Percentiles rank a stretch among this genome's conserved stretches.
phyloP scores from a whole-genome alignment of 768 basidiomycete genomes.

The Hebeloma cylindrosporum region DNA sequence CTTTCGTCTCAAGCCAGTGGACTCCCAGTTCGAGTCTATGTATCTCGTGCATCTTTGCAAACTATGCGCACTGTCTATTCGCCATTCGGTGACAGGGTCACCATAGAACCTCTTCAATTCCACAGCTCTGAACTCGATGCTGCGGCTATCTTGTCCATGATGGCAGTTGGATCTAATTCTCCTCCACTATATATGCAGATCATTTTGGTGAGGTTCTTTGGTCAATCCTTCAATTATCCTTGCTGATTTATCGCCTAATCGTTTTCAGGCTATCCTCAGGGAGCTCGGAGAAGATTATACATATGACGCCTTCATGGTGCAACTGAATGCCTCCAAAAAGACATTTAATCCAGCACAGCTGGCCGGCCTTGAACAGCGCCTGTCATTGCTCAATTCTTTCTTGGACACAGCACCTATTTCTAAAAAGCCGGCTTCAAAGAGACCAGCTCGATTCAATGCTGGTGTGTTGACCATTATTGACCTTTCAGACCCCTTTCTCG shows the following conservation, averaged over 20 bases:
- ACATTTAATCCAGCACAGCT: slow-evolving; percentile 59
- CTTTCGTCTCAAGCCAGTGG: slow-evolving; percentile 28
- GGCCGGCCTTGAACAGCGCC: slow-evolving; percentile 58
- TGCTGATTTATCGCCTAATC: not conserved
- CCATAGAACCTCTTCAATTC: slow-evolving; percentile 55
- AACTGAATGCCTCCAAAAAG: slow-evolving; percentile 45
- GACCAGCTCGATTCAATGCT: slow-evolving; percentile 42
- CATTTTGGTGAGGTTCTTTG: slow-evolving; percentile 47
- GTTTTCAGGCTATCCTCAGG: slow-evolving; percentile 53
- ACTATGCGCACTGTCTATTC: slow-evolving; percentile 61
- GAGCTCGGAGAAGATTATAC: slow-evolving; percentile 61
- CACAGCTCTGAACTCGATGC: slow-evolving; percentile 64
- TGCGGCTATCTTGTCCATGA: slow-evolving; percentile 69
- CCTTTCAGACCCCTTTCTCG: slow-evolving; percentile 72
- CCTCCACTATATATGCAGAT: slow-evolving; percentile 72
- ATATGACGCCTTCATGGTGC: slow-evolving; percentile 47
- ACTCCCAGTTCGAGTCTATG: slow-evolving; percentile 49
- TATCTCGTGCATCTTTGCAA: slow-evolving; percentile 58
- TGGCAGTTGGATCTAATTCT: slow-evolving; percentile 63
- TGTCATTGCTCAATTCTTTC: slow-evolving; percentile 61
- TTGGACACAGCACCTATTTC: slow-evolving; percentile 31
- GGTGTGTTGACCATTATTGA: slow-evolving; percentile 70
- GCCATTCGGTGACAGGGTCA: slow-evolving; percentile 47
- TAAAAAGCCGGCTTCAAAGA: slow-evolving; percentile 5
- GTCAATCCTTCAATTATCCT: not conserved